phyloP scores from a whole-genome alignment of 2,329 filamentous ascomycete genomes.

The Thermomyces lanuginosus region DNA sequence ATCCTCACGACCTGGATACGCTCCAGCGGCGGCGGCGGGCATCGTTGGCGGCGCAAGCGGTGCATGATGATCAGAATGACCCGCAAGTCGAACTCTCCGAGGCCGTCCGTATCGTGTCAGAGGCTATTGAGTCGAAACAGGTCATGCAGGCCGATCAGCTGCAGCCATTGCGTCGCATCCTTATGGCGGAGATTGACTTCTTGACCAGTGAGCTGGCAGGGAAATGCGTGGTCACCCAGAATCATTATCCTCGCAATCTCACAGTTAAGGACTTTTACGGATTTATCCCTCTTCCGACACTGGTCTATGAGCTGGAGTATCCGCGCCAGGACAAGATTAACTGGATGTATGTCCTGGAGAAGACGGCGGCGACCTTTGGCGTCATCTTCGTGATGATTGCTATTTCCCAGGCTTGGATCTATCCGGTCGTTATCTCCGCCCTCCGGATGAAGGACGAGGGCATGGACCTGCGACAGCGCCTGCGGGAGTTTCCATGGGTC shows the following conservation, averaged over 20 bases:
- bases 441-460: constrained; percentile 53
- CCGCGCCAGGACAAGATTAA: constrained; percentile 53
- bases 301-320: constrained; percentile 67
- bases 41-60: constrained; percentile 12
- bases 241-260: constrained; percentile 54
- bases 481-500: constrained; percentile 56
- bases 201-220: constrained; percentile 49
- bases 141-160: constrained; percentile 47
- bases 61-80: constrained; percentile 9
- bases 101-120: constrained; percentile 45
- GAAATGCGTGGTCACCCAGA: constrained; percentile 35
- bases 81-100: no score
- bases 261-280: constrained; percentile 50
- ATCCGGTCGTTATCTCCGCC: constrained; percentile 54
- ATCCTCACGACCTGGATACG: no score
- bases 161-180: constrained; percentile 45
- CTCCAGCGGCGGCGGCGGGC: constrained; percentile 29
- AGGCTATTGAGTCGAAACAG: constrained; percentile 48
- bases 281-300: constrained; percentile 57
- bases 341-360: constrained; percentile 61
- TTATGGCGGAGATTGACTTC: constrained; percentile 50
- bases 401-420: constrained; percentile 60
- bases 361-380: constrained; percentile 52
- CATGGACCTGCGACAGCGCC: constrained; percentile 43
- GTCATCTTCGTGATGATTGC: constrained; percentile 59